Percentiles rank a stretch among this genome's conserved stretches.
phyloP scores from a whole-genome alignment of 108 stramenopile genomes.

The Nannochloropsis granulata region DNA sequence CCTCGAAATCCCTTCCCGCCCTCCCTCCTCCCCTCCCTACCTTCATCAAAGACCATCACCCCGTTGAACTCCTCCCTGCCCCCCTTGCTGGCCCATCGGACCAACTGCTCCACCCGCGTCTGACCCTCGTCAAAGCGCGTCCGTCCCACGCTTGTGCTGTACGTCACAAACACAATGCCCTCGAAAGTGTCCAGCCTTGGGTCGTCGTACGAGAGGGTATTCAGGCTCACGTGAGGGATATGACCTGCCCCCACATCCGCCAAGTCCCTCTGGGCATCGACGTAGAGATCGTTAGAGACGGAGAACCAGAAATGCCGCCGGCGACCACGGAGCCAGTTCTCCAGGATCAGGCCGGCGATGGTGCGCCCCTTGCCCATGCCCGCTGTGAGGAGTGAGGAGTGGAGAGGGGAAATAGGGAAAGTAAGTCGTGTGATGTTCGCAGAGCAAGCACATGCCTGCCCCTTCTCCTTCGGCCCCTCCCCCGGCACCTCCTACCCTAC shows the following conservation, averaged over 20 bases:
- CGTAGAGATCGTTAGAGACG: constrained; percentile 19
- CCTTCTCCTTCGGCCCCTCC: not conserved
- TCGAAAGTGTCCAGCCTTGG: constrained; percentile 4
- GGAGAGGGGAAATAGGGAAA: not conserved
- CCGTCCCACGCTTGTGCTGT: constrained; percentile 38
- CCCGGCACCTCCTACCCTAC: constrained; percentile 10
- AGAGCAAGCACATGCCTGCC: too few relatives aligned
- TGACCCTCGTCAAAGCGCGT: not conserved
- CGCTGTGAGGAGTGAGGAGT: not conserved
- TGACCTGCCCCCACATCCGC: constrained; percentile 20
- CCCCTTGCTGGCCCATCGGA: constrained; percentile 39
- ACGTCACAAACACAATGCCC: constrained; percentile 42
- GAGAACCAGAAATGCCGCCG: constrained; percentile 22
- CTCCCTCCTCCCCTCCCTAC: not conserved
- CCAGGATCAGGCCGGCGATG: constrained; percentile 31
- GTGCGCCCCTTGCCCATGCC: constrained; percentile 58
- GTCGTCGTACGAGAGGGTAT: not conserved
- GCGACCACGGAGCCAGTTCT: constrained; percentile 23
- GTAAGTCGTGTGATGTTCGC: not conserved
- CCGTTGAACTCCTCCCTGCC: constrained; percentile 36
- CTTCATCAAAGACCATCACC: not conserved
- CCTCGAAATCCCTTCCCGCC: not conserved
- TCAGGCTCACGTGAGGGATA: not conserved
- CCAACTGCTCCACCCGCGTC: constrained; percentile 45
- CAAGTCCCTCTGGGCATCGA: constrained; percentile 25